Conservation (phyloP, 1,284 basidiomycete species). For the Rhodotorula glutinis region DNA sequence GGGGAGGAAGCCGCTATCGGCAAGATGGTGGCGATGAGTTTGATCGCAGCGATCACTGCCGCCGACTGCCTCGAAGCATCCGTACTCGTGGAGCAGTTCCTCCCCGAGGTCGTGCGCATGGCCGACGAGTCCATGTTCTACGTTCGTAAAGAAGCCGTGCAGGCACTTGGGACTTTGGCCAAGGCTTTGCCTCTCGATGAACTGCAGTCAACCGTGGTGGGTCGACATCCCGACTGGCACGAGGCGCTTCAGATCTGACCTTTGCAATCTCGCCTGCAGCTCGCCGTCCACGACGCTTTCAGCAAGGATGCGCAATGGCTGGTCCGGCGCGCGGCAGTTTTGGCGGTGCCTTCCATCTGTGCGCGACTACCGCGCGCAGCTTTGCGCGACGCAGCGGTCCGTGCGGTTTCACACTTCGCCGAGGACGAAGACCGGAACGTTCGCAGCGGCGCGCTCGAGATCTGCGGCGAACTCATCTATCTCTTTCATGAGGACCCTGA, state of each 20-base stretch:
- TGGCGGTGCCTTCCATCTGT: slow-evolving; percentile 77
- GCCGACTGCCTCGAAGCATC: slow-evolving; percentile 57
- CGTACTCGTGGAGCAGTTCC: slow-evolving; percentile 65
- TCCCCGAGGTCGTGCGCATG: slow-evolving; percentile 75
- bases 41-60: slow-evolving; percentile 72
- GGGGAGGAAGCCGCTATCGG: slow-evolving; percentile 74
- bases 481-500: slow-evolving; percentile 65
- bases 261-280: slow-evolving; percentile 51
- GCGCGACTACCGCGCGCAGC: slow-evolving; percentile 58
- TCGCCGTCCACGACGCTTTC: slow-evolving; percentile 72
- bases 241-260: background rate
- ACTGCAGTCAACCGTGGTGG: slow-evolving; percentile 63
- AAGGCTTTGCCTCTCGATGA: slow-evolving; percentile 75
- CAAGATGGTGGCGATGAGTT: slow-evolving; percentile 83
- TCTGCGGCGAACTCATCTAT: slow-evolving; percentile 86
- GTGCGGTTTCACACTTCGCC: slow-evolving; percentile 63
- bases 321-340: slow-evolving; percentile 83
- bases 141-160: slow-evolving; percentile 84
- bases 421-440: slow-evolving; percentile 67
- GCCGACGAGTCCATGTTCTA: slow-evolving; percentile 74
- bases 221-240: slow-evolving; percentile 37
- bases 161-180: slow-evolving; percentile 80
- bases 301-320: slow-evolving; percentile 71
- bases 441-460: slow-evolving; percentile 76
- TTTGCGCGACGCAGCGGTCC: slow-evolving; percentile 63